These are phyloP conservation scores for Pulicaria dysenterica DNA, from an alignment of 129 eudicot genomes.

Conservation along the genomic window DNA sequence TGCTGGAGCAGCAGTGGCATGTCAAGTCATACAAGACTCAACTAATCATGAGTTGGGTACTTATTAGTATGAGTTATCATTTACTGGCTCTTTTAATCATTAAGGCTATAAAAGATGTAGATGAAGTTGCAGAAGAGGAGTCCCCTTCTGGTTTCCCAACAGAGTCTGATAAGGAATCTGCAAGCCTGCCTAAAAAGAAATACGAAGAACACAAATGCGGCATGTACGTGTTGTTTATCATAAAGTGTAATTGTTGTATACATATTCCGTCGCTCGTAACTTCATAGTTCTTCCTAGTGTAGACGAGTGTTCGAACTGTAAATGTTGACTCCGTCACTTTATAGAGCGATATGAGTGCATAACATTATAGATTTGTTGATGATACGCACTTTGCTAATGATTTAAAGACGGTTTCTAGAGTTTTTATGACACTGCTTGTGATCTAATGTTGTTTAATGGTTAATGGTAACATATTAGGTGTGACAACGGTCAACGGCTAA, in stretches of 20 bases:
- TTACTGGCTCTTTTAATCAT: conserved; percentile 55
- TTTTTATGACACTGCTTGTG: too few species aligned
- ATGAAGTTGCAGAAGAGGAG: conserved; percentile 31
- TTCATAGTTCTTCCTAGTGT: neutral
- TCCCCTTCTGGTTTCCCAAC: conserved; percentile 24
- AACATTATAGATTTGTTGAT: too few species aligned
- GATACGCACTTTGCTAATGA: too few species aligned
- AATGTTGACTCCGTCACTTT: neutral
- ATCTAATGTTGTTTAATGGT: too few species aligned
- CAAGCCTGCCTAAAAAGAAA: conserved; percentile 20
- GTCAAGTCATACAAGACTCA: conserved; percentile 76
- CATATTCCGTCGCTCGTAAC: conserved; percentile 6
- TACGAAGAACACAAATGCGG: neutral
- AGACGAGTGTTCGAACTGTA: neutral
- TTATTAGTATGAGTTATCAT: conserved; percentile 71
- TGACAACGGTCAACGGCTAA: too few species aligned
- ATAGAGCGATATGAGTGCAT: too few species aligned
- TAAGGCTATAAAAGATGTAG: conserved; percentile 71
- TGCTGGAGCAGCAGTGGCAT: conserved; percentile 96
- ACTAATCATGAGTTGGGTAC: conserved; percentile 61
- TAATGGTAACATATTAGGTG: too few species aligned
- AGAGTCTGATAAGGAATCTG: conserved; percentile 22
- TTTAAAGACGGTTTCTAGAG: too few species aligned
- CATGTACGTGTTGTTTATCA: neutral
- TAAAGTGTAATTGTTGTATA: conserved; percentile 23